phyloP scores from a whole-genome alignment of 352 stramenopile genomes.

The Phytophthora hybrid region DNA sequence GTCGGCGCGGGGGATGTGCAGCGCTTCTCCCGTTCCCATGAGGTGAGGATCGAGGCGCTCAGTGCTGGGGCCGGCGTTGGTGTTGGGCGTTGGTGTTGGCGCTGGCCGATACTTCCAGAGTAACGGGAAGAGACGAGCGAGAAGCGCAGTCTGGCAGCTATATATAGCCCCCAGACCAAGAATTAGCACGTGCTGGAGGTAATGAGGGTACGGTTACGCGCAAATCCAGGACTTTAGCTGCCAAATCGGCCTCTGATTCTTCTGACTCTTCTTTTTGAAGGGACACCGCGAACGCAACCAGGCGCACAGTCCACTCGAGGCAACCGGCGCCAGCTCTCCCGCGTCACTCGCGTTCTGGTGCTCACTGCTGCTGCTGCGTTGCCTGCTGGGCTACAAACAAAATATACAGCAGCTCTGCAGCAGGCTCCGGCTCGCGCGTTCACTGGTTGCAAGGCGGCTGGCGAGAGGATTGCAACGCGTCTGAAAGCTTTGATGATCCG shows the following conservation, averaged over 20 bases:
- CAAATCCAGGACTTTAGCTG: conserved; percentile 2
- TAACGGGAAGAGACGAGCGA: conserved; percentile 43
- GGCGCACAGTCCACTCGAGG: background rate
- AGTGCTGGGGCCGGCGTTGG: background rate
- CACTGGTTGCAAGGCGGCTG: background rate
- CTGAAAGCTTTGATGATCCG: background rate
- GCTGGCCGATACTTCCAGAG: conserved; percentile 34
- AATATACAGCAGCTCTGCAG: no score
- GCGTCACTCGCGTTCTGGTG: conserved; percentile 14
- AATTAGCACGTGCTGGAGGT: background rate
- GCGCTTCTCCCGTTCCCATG: conserved; percentile 50
- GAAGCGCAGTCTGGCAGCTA: conserved; percentile 34
- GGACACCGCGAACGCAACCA: background rate
- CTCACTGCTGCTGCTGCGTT: background rate
- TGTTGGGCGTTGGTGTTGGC: no score
- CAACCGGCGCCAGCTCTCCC: conserved; percentile 18
- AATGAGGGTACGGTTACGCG: no score
- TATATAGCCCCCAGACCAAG: conserved; percentile 20
- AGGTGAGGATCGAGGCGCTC: background rate
- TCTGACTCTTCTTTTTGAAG: conserved; percentile 31
- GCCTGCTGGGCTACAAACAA: no score
- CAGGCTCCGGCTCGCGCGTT: background rate
- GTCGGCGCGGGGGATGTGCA: conserved; percentile 32
- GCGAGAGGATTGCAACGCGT: conserved; percentile 1
- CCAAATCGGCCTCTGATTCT: background rate